Base-by-base conservation (phyloP, 495 filamentous ascomycete genomes). In the Tetracladium marchalianum region DNA sequence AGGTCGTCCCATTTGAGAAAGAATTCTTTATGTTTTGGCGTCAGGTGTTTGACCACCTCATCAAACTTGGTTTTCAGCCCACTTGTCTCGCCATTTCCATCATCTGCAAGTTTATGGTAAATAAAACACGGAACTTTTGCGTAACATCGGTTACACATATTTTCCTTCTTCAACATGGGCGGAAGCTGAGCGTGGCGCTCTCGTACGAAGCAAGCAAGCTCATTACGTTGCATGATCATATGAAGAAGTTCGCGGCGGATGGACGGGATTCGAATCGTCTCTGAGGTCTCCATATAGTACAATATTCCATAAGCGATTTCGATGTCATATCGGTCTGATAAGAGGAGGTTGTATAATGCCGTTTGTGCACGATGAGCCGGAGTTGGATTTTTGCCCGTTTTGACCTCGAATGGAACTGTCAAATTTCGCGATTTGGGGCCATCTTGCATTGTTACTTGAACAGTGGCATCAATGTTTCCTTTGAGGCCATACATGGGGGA, bases 391-490 rank as follows among this genome's bases (percentile, higher is more conserved):
- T 81, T 87, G 13, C 92, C 92, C 0, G 90, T 97, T 66, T 98
- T 98, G 55, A 98, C 69, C 58, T 98, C 92, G 49, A 97, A 84
- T 3, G 92, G 92, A 12, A 95, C 85, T 2, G 88, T 84, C 43
- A 98, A 70, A 4, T 73, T 86, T 53, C 77, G 82, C 31, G 77
- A 54, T 39, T 64, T 61, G 18, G 68, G 56, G 47, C 75, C 66
- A 24, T 95, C 87, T 35, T 78, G 62, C 67, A 93, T 83, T 5
- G 75, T 76, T n/a, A 90, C 80, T 65, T 97, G 86, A 11, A 98
- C 83, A 4, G 92, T 97, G n/a, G 92, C 92, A 66, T 98, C 92
- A 46, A 98, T 87, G 60, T 95, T 97, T 27, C 92, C 92, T 66
- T 98, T 97, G 6, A 98, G 71, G 0, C 92, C 92, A 58, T 90